Conservation (phyloP, 2,329 filamentous ascomycete genomes). For the Verticillium longisporum region DNA sequence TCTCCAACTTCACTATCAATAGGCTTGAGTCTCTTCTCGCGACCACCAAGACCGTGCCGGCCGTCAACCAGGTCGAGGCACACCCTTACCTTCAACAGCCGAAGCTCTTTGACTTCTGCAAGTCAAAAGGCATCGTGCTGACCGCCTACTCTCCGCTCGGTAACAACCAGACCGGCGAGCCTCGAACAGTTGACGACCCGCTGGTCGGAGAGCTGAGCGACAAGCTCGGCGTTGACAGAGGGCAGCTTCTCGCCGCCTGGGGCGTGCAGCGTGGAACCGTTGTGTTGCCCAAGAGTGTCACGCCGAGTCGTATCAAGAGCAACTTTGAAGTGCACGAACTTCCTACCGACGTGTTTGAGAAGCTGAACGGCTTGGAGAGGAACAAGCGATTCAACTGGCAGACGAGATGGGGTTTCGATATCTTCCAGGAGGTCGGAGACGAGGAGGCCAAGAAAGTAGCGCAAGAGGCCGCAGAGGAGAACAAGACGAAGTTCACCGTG, state of each 20-base stretch:
- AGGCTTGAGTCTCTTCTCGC: slow-evolving; percentile 33
- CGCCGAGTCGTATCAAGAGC: slow-evolving; percentile 57
- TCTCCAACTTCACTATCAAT: slow-evolving; percentile 41
- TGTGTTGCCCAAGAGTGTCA: slow-evolving; percentile 65
- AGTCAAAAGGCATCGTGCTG: slow-evolving; percentile 50
- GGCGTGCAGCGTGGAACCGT: slow-evolving; percentile 59
- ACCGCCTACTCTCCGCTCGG: slow-evolving; percentile 61
- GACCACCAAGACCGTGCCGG: slow-evolving; percentile 49
- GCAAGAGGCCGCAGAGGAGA: slow-evolving; percentile 23
- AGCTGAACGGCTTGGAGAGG: slow-evolving; percentile 30
- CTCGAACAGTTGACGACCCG: slow-evolving; percentile 41
- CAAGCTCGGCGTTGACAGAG: slow-evolving; percentile 29
- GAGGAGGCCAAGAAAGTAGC: slow-evolving; percentile 25
- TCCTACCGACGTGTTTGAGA: slow-evolving; percentile 25
- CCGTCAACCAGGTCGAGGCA: slow-evolving; percentile 63
- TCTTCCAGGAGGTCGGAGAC: slow-evolving; percentile 34
- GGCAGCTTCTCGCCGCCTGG: slow-evolving; percentile 46
- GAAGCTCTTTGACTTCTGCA: slow-evolving; percentile 48
- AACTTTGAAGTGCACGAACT: slow-evolving; percentile 43
- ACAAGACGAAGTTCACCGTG: slow-evolving; percentile 25
- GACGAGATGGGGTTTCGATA: slow-evolving; percentile 33
- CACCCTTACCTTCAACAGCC: slow-evolving; percentile 61
- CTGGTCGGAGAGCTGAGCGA: slow-evolving; percentile 39
- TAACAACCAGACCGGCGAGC: slow-evolving; percentile 38
- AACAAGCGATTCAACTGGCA: slow-evolving; percentile 37